phyloP scores from a whole-genome alignment of 305 asterid genomes.

The Plantago lanceolata region DNA sequence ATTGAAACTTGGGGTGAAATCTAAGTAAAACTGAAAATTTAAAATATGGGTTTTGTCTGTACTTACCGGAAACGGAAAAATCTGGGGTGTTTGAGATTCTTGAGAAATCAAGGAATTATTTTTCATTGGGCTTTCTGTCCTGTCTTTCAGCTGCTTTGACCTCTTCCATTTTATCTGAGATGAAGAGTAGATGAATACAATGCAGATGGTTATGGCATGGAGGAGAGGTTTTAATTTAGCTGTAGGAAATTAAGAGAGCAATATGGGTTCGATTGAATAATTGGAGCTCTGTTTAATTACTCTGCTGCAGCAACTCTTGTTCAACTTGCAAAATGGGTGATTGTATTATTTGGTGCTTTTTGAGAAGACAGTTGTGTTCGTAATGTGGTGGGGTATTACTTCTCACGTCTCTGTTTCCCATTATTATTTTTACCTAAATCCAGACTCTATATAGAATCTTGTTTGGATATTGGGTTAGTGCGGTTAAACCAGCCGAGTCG shows the following conservation, averaged over 20 bases:
- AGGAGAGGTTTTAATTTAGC: not conserved
- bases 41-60: not conserved
- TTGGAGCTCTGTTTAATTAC: not conserved
- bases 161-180: not conserved
- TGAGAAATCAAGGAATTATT: not conserved
- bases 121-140: conserved; percentile 6
- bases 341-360: too few relatives aligned
- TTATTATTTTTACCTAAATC: too few relatives aligned
- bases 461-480: too few relatives aligned
- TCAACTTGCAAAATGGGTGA: too few relatives aligned
- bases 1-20: not conserved
- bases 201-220: not conserved
- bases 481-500: too few relatives aligned
- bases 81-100: not conserved
- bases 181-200: not conserved
- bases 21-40: too few relatives aligned
- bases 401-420: too few relatives aligned
- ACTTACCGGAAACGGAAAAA: not conserved
- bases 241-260: not conserved
- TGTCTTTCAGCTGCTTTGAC: conserved; percentile 2
- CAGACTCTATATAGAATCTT: too few relatives aligned
- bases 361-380: too few relatives aligned
- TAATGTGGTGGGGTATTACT: too few relatives aligned
- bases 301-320: not conserved
- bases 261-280: not conserved